Evolutionary conservation across 805 yeast genomes (phyloP), one percentile per base, ranked within the genome.

Genomic region (Candida golubevii): DNA sequence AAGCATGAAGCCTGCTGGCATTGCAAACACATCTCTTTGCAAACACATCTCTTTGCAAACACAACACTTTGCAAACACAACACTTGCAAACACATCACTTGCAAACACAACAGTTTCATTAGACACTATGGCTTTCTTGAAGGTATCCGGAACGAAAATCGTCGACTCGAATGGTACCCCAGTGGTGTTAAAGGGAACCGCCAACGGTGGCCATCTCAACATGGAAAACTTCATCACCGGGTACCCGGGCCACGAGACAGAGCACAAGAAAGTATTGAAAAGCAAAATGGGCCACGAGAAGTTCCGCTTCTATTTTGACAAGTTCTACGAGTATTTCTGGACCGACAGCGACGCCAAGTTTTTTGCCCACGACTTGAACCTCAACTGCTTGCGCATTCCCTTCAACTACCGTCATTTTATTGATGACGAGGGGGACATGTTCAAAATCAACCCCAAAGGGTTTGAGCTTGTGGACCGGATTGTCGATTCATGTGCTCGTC

Each of bases 141-240:
- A 58, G 57, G 74, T 69, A 27, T 41, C 66, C 46, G 79, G 77
- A 6, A 72, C 78, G 18, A 72, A 75, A 48, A 75, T 76, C 47
- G 77, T 74, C 34, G 75, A 74, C 48, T 61, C 55, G 13, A 54
- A 58, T 10, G 78, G 65, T 7, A 43, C 49, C 6, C 63, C 66
- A 9, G 65, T 75, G 6, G 68, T 75, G 14, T 66, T 75, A 44
- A 70, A 66, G 46, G 80, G 80, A 13, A 58, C 76, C 32, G 79
- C 77, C 41, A 65, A 62, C 28, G 79, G 79, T 37, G 78, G 78
- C 36, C 77, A 71, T 47, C 66, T 76, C 47, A 76, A 75, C 57
- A 75, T 75, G 79, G 80, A 75, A 57, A 76, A 76, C 58, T 75
- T 76, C 68, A 75, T 76, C 51, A 75, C 79, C 26, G 80, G 80